phyloP scores from a whole-genome alignment of 148 eudicot genomes.

The Chenopodium berlandieri region DNA sequence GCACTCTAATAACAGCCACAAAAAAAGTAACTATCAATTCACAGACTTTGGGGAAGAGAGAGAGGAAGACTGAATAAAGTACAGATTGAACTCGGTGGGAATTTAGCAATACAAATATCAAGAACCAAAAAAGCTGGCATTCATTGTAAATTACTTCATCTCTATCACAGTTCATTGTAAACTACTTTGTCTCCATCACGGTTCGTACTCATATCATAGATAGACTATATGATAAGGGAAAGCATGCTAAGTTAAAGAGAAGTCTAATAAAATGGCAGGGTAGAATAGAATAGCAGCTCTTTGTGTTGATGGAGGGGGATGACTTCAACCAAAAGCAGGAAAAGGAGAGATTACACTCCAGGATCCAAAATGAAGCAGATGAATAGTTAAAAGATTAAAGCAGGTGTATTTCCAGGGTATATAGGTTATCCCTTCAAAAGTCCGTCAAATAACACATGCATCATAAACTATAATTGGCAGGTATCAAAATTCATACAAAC shows the following conservation, averaged over 20 bases:
- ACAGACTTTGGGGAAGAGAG: not conserved
- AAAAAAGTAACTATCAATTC: not conserved
- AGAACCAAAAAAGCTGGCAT: not conserved
- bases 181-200: too few relatives aligned
- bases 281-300: not conserved
- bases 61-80: not conserved
- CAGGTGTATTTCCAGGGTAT: not conserved
- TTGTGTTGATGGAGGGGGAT: not conserved
- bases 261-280: not conserved
- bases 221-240: not conserved
- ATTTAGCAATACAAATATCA: not conserved
- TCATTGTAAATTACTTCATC: too few relatives aligned
- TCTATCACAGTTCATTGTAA: not conserved
- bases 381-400: not conserved
- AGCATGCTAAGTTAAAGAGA: not conserved
- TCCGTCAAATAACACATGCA: not conserved
- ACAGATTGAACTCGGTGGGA: not conserved
- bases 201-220: not conserved
- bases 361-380: not conserved
- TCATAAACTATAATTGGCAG: not conserved
- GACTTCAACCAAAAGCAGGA: too few relatives aligned
- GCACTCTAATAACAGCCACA: slow-evolving; percentile 53
- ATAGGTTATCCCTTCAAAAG: not conserved
- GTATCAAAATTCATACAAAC: not conserved
- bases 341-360: not conserved